phyloP scores from a whole-genome alignment of 306 rosid species.

The Urtica urens region DNA sequence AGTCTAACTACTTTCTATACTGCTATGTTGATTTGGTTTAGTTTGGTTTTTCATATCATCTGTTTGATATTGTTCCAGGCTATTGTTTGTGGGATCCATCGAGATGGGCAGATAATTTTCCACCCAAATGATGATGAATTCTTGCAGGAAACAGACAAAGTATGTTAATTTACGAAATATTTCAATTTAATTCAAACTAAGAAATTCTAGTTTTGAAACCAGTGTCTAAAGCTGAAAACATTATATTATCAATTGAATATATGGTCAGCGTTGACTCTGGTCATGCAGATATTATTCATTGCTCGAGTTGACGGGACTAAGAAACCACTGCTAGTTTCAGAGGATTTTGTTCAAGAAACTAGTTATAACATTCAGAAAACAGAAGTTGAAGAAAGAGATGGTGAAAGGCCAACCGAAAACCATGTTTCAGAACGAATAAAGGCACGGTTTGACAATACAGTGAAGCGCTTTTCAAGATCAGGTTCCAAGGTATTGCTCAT shows the following conservation, averaged over 20 bases:
- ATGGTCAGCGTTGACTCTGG: conserved; percentile 17
- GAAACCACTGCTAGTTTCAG: conserved; percentile 18
- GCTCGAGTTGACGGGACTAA: conserved; percentile 47
- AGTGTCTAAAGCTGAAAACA: neutral
- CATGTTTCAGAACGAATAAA: conserved; percentile 30
- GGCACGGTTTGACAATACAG: conserved; percentile 46
- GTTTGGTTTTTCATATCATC: conserved; percentile 8
- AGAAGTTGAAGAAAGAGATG: conserved; percentile 38
- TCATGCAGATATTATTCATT: conserved; percentile 55
- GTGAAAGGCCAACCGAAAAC: conserved; percentile 8
- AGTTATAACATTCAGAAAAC: conserved; percentile 20
- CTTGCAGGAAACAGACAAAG: conserved; percentile 77
- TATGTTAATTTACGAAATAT: conserved; percentile 26
- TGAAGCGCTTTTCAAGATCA: conserved; percentile 47
- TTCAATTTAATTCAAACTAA: neutral
- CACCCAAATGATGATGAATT: conserved; percentile 77
- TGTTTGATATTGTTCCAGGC: conserved; percentile 47
- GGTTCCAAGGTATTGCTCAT: conserved; percentile 56
- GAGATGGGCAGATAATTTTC: conserved; percentile 67
- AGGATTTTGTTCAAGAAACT: conserved; percentile 26
- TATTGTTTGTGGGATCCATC: conserved; percentile 79
- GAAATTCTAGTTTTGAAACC: neutral
- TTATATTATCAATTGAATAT: neutral
- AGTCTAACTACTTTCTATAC: conserved; percentile 10
- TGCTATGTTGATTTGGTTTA: conserved; percentile 4